phyloP scores from a whole-genome alignment of 2,329 filamentous ascomycete species.

The Pseudogymnoascus sp. region DNA sequence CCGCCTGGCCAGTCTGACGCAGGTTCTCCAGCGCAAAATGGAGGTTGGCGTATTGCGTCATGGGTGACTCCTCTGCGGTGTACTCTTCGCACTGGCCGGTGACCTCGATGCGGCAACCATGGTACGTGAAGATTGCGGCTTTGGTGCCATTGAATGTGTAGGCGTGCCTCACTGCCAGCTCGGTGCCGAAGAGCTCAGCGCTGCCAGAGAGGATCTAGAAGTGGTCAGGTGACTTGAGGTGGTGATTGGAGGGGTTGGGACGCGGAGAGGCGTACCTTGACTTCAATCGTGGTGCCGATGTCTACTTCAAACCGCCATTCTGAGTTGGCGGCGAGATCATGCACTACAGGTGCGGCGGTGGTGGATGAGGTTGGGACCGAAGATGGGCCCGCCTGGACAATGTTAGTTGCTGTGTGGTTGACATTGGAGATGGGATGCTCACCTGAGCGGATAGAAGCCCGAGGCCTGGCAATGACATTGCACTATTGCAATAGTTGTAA shows the following conservation, averaged over 20 bases:
- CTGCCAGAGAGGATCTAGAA: constrained; percentile 65
- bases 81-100: constrained; percentile 51
- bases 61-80: constrained; percentile 69
- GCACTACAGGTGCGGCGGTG: constrained; percentile 32
- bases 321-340: constrained; percentile 52
- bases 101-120: constrained; percentile 80
- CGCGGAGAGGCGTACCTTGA: constrained; percentile 36
- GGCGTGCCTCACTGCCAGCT: constrained; percentile 70
- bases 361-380: constrained; percentile 18
- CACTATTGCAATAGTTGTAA: constrained; percentile 6
- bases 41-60: constrained; percentile 72
- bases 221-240: constrained; percentile 28
- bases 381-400: constrained; percentile 14
- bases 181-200: constrained; percentile 90
- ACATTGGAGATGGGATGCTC: constrained; percentile 18
- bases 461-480: constrained; percentile 67
- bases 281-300: constrained; percentile 40
- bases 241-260: constrained; percentile 14
- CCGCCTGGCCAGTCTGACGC: constrained; percentile 46
- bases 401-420: constrained; percentile 12
- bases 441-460: constrained; percentile 46
- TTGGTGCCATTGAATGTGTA: constrained; percentile 79
- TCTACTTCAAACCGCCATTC: constrained; percentile 76
- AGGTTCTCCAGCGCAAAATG: constrained; percentile 77
- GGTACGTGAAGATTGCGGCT: constrained; percentile 85